Percentiles rank a stretch among this genome's conserved stretches.
Evolutionary conservation across 2,329 filamentous ascomycete genomes (phyloP).

Genomic region (Aspergillus luchuensis): DNA sequence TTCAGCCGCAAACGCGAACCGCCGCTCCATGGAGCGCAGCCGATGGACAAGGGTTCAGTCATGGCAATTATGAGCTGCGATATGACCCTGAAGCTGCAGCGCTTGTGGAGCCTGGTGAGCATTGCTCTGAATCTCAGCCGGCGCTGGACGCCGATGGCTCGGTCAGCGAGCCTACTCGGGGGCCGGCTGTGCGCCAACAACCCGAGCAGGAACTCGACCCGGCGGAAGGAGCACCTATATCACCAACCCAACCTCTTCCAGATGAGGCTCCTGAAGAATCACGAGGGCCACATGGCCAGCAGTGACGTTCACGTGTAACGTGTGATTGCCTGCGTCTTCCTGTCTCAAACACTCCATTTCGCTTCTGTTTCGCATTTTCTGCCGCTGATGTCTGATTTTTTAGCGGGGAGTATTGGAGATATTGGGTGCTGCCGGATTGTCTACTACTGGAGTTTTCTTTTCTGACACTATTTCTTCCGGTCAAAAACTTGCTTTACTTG

Average conservation of each 20-base stretch:
- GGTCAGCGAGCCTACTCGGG: not conserved
- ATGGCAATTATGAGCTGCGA: conserved; percentile 34
- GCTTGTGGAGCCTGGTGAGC: conserved; percentile 34
- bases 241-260: not conserved
- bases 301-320: too few species aligned
- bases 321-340: not conserved
- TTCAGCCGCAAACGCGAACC: conserved; percentile 59
- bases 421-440: not conserved
- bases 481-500: too few species aligned
- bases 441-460: too few species aligned
- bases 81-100: conserved; percentile 45
- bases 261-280: not conserved
- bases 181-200: not conserved
- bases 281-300: not conserved
- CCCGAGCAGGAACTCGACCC: not conserved
- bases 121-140: not conserved
- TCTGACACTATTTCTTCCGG: too few species aligned
- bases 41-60: conserved; percentile 29
- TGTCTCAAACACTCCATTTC: not conserved
- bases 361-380: not conserved
- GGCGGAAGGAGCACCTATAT: not conserved
- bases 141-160: not conserved
- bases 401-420: not conserved
- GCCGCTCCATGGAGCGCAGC: conserved; percentile 58
- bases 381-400: not conserved